Evolutionary conservation across 768 basidiomycete genomes (phyloP), one percentile per base, ranked within the genome.

Genomic region (Russula sp.): DNA sequence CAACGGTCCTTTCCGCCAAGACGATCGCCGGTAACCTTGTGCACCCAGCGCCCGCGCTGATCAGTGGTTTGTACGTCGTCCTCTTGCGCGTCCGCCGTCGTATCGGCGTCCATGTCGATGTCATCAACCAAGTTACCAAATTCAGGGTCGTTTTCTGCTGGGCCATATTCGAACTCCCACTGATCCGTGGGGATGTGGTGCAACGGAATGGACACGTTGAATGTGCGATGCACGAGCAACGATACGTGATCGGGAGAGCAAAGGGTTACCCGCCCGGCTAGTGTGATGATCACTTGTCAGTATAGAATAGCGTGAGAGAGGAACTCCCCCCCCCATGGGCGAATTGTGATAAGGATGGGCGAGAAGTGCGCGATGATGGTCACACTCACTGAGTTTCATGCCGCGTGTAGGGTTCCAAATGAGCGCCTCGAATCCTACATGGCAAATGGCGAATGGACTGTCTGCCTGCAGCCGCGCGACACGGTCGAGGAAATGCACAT

Each of bases 161-260:
- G 79, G 5, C 87, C 91, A 65, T 92, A 88, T 73, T 95, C 90
- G 69, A 96, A 98, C 59, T 83, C 80, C 86, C 90, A 95, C 61
- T 81, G 73, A 36, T 88, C 85, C 32, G 76, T 77, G 3, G 91
- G 90, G 66, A 98, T 93, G 71, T 97, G 93, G 69, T 90, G 84
- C 59, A 89, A 83, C 2, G 95, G 94, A 73, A 98, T 94, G 20
- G 95, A 95, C 18, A 90, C 88, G 72, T 98, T 98, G 78, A 97
- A 98, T 7, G 91, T 97, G 29, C 85, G 84, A 68, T 94, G 90
- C 3, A 94, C 79, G 38, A 98, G 88, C 16, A 98, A 78, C 1
- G 93, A 91, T 56, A 97, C 78, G 68, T 98, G 95, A 70, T 95
- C 93, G 1, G 93, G 93, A 2, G 94, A 96, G 67, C 83, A 94